Evolutionary conservation across 176 grass and related monocot genomes (phyloP).

Genomic region (Saccharum spontaneum): DNA sequence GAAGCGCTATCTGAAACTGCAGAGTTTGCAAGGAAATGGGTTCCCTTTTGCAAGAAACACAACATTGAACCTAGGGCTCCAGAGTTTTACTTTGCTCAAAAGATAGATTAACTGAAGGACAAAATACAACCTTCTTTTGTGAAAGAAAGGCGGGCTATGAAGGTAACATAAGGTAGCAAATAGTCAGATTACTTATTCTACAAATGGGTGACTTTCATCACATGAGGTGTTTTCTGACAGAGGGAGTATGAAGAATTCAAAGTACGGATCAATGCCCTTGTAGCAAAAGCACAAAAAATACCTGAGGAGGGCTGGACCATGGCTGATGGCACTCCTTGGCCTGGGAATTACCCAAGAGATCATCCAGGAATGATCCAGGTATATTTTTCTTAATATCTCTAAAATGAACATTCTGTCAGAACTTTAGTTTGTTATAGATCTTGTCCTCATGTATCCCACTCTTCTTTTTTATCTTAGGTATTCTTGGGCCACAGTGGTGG

Average conservation of each 20-base stretch:
- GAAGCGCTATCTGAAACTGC: slow-evolving; percentile 85
- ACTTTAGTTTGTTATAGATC: slow-evolving; percentile 10
- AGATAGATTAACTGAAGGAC: slow-evolving; percentile 95
- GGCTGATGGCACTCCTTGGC: slow-evolving; percentile 93
- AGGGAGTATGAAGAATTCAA: slow-evolving; percentile 97
- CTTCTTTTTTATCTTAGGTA: slow-evolving; percentile 52
- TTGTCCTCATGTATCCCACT: slow-evolving; percentile 23
- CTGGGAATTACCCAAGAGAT: slow-evolving; percentile 90
- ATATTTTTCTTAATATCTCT: slow-evolving; percentile 8
- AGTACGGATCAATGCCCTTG: slow-evolving; percentile 88
- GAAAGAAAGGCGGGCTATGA: slow-evolving; percentile 92
- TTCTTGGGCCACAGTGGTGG: slow-evolving; percentile 97
- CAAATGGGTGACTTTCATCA: neutral
- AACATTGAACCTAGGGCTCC: slow-evolving; percentile 90
- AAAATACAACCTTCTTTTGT: slow-evolving; percentile 95
- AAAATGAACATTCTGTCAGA: neutral
- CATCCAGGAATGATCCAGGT: slow-evolving; percentile 99
- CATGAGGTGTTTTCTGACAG: slow-evolving; percentile 49
- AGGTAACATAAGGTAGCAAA: slow-evolving; percentile 46
- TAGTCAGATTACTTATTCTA: slow-evolving; percentile 24
- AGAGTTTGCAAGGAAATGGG: slow-evolving; percentile 94
- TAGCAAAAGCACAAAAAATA: slow-evolving; percentile 91
- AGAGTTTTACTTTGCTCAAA: slow-evolving; percentile 97
- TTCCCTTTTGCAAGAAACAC: slow-evolving; percentile 92
- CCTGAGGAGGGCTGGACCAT: slow-evolving; percentile 97